phyloP scores from a whole-genome alignment of 257 asterid species.

The Mitragyna speciosa region DNA sequence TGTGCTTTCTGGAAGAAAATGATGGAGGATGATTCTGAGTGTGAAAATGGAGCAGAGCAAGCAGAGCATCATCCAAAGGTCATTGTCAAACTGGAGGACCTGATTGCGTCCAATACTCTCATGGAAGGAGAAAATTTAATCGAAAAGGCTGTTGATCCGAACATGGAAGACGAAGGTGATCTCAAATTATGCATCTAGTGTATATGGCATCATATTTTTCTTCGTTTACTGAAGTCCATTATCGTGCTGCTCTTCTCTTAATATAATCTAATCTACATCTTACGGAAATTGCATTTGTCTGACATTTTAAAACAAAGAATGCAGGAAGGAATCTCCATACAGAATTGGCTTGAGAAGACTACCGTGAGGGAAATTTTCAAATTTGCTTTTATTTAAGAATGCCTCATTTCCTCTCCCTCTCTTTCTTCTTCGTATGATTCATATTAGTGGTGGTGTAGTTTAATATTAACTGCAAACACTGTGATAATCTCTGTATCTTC shows the following conservation, averaged over 20 bases:
- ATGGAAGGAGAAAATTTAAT: constrained; percentile 17
- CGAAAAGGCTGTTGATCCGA: constrained; percentile 12
- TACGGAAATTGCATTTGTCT: too few species aligned
- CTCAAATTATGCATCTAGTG: constrained; percentile 27
- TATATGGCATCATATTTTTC: not conserved
- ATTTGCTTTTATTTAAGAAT: not conserved
- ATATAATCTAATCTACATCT: not conserved
- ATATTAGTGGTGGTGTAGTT: not conserved
- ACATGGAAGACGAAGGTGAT: constrained; percentile 18
- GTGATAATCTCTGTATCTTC: not conserved
- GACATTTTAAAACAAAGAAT: not conserved
- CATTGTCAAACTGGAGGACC: constrained; percentile 24
- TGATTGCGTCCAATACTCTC: constrained; percentile 24
- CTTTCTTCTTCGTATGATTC: not conserved
- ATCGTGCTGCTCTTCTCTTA: not conserved
- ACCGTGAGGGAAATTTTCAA: not conserved
- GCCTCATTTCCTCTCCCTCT: not conserved
- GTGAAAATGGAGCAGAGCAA: constrained; percentile 15
- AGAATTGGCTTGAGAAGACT: not conserved
- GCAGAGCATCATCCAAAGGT: constrained; percentile 15
- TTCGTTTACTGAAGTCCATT: not conserved
- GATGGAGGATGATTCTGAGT: constrained; percentile 30
- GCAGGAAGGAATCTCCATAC: not conserved
- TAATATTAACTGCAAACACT: not conserved
- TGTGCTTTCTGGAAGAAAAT: constrained; percentile 33